Base-by-base conservation (phyloP, 2,329 filamentous ascomycete genomes). In the Aplosporella prunicola region DNA sequence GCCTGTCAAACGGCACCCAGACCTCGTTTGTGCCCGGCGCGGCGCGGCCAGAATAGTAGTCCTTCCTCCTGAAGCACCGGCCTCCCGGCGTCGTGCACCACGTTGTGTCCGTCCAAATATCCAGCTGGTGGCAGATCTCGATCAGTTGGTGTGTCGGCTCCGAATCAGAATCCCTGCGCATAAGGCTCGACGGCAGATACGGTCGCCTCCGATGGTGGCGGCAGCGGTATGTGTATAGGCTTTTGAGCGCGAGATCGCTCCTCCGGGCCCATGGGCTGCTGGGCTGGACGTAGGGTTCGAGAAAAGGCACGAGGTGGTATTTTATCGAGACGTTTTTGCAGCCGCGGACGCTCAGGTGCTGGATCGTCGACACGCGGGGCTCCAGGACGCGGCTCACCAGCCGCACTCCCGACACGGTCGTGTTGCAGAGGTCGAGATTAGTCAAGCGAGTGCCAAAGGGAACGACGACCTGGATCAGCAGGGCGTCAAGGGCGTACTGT, bases 281-380 rank as follows among this genome's bases (percentile, higher is more conserved):
- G 13, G 51, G 49, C n/a, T 56, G 64, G 4, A 58, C 56, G 61
- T 61, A 60, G 3, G 62, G 53, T 43, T 60, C 60, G 27, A 64
- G 62, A 46, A 74, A 76, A 2, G 74, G 74, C 36, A 76, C 71
- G 42, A 78, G 72, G 49, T 78, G 73, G 50, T 78, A 77, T 50
- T 78, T 78, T 45, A 78, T 66, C 9, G 72, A 76, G 24, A 78
- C 74, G 51, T 78, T 76, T 56, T 77, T 76, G 61, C 74, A 78
- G 14, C 74, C 74, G 15, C 74, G 69, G 32, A 77, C 71, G 1
- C 72, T 76, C 29, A 78, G 61, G 48, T 78, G 73, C 49, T 72
- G 65, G 30, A 78, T 58, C 0, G 69, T 74, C 38, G 67, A 64
- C 39, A 69, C 64, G 20, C 71, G 66, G 26, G 68, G 63, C 43